Evolutionary conservation across 208 protist genomes (phyloP).

Genomic region (Leishmania guyanensis): DNA sequence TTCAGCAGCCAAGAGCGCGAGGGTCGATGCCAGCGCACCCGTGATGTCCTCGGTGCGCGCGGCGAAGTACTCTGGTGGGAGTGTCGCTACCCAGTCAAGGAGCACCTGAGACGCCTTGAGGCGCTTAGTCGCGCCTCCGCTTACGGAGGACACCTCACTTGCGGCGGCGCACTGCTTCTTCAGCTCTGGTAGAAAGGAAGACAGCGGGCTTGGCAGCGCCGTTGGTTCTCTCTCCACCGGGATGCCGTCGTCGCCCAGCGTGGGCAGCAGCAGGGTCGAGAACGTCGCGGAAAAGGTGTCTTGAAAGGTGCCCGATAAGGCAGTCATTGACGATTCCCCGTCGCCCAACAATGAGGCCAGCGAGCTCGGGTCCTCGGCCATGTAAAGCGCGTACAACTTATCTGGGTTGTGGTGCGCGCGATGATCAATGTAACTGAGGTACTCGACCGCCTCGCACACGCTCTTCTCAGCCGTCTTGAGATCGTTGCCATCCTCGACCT

Average conservation of each 20-base stretch:
- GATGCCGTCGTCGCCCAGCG: constrained; percentile 9
- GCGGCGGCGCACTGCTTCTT: constrained; percentile 24
- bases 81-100: constrained; percentile 50
- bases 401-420: constrained; percentile 46
- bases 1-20: constrained; percentile 57
- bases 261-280: constrained; percentile 3
- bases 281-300: constrained; percentile 12
- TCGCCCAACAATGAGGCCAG: constrained; percentile 54
- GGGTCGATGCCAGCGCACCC: constrained; percentile 24
- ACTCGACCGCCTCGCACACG: constrained; percentile 70
- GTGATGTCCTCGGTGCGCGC: constrained; percentile 28
- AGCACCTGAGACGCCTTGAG: constrained; percentile 57
- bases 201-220: constrained; percentile 31
- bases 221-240: constrained; percentile 16
- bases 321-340: constrained; percentile 24
- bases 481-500: constrained; percentile 90
- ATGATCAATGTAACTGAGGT: constrained; percentile 76
- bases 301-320: constrained; percentile 11
- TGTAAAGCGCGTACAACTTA: constrained; percentile 79
- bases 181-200: constrained; percentile 32
- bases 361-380: constrained; percentile 78
- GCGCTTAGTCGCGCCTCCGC: constrained; percentile 33
- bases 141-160: constrained; percentile 16
- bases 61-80: constrained; percentile 39
- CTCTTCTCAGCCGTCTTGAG: constrained; percentile 66